phyloP scores from a whole-genome alignment of 176 grass and related monocot genomes.

The Tillandsia leiboldiana region DNA sequence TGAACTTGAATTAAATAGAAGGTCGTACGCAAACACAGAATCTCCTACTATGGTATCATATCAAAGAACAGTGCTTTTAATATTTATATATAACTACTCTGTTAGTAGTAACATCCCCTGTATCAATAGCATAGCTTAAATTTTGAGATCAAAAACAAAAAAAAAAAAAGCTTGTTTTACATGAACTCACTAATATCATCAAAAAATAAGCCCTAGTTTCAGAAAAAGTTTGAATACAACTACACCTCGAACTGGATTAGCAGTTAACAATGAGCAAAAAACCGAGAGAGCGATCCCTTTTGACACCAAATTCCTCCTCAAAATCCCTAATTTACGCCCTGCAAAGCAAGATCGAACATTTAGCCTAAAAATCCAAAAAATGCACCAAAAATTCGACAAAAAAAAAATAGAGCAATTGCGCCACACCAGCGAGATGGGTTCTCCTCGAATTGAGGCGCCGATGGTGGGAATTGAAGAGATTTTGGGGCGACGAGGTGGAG shows the following conservation, averaged over 20 bases:
- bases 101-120: too few relatives aligned
- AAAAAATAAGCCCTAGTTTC: background rate
- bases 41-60: too few relatives aligned
- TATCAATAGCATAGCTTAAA: too few relatives aligned
- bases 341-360: background rate
- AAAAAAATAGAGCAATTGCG: background rate
- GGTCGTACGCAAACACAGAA: too few relatives aligned
- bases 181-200: background rate
- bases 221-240: background rate
- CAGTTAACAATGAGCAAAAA: conserved; percentile 39
- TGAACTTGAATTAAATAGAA: too few relatives aligned
- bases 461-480: conserved; percentile 20
- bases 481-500: conserved; percentile 17
- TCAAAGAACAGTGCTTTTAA: too few relatives aligned
- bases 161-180: too few relatives aligned
- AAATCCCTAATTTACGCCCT: conserved; percentile 35
- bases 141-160: too few relatives aligned
- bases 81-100: too few relatives aligned
- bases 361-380: background rate
- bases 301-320: conserved; percentile 55
- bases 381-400: background rate
- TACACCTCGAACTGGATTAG: conserved; percentile 14
- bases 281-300: conserved; percentile 60
- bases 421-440: conserved; percentile 13
- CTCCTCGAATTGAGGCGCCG: conserved; percentile 16